These are phyloP conservation scores for Ceratobasidium sp. DNA, from an alignment of 1,284 basidiomycete genomes.

Conservation along the genomic window DNA sequence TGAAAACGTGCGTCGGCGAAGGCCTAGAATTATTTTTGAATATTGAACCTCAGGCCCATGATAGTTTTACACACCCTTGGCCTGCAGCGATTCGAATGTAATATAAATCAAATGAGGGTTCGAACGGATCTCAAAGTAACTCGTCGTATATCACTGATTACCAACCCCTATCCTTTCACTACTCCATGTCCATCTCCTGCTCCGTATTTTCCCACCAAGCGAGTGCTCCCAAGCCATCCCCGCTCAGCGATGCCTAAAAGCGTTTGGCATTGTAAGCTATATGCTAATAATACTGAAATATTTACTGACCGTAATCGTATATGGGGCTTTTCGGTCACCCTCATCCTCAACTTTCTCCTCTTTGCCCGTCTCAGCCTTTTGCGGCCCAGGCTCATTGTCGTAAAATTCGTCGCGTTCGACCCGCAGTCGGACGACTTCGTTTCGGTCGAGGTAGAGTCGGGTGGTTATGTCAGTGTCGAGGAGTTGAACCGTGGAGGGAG, in stretches of 20 bases:
- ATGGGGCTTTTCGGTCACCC: conserved; percentile 68
- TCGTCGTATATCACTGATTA: too few species aligned
- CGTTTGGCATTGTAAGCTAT: not conserved
- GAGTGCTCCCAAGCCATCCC: conserved; percentile 80
- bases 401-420: conserved; percentile 89
- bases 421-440: conserved; percentile 85
- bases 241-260: conserved; percentile 81
- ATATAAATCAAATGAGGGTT: too few species aligned
- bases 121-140: too few species aligned
- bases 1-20: too few species aligned
- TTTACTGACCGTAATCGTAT: conserved; percentile 71
- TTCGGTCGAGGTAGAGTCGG: conserved; percentile 85
- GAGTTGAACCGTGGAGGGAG: conserved; percentile 62
- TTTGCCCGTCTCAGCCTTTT: conserved; percentile 62
- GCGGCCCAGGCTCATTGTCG: conserved; percentile 89
- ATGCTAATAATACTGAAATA: not conserved
- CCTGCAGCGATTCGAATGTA: too few species aligned
- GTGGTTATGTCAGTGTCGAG: conserved; percentile 71
- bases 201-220: conserved; percentile 58
- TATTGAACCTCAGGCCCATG: too few species aligned
- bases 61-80: too few species aligned
- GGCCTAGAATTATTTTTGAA: too few species aligned
- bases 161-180: too few species aligned
- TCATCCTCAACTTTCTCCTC: conserved; percentile 61
- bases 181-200: conserved; percentile 44